A percentile compares a stretch with the other conserved stretches of the same genome.
These are phyloP conservation scores for Kwoniella mangroviensis DNA, from an alignment of 768 basidiomycete species.

Conservation along the genomic window DNA sequence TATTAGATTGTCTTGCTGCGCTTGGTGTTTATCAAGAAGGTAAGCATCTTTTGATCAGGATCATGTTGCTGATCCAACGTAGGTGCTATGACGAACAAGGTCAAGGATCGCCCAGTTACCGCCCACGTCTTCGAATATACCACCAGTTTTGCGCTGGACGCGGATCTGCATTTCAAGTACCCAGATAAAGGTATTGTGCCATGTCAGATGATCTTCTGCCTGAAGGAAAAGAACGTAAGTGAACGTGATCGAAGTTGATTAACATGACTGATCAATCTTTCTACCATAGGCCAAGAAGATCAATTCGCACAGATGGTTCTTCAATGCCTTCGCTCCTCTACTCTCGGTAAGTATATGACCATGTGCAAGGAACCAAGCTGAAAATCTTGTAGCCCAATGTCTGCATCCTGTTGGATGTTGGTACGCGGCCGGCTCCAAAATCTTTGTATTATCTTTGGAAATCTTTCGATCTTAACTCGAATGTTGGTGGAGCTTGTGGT, in stretches of 20 bases:
- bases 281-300: slow-evolving; percentile 77
- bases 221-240: slow-evolving; percentile 72
- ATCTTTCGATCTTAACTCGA: slow-evolving; percentile 70
- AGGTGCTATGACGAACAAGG: slow-evolving; percentile 66
- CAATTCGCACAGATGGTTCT: slow-evolving; percentile 96
- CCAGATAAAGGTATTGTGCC: slow-evolving; percentile 81
- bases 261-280: too few relatives aligned
- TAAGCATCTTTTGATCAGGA: slow-evolving; percentile 13
- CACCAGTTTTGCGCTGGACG: slow-evolving; percentile 57
- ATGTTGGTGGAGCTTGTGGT: slow-evolving; percentile 92
- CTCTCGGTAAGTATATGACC: slow-evolving; percentile 66
- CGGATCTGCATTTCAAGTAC: slow-evolving; percentile 56
- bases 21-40: slow-evolving; percentile 58
- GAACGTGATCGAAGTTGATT: not conserved
- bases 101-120: slow-evolving; percentile 74
- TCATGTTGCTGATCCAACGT: slow-evolving; percentile 16
- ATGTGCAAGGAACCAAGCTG: slow-evolving; percentile 2
- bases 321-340: slow-evolving; percentile 86
- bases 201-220: slow-evolving; percentile 77
- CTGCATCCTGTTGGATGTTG: slow-evolving; percentile 89
- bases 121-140: slow-evolving; percentile 83
- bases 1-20: slow-evolving; percentile 57
- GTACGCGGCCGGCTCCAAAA: slow-evolving; percentile 83
- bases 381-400: slow-evolving; percentile 73
- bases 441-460: slow-evolving; percentile 96